Base-by-base conservation (phyloP, 1,139 yeast species). In the Candida glucosophila region DNA sequence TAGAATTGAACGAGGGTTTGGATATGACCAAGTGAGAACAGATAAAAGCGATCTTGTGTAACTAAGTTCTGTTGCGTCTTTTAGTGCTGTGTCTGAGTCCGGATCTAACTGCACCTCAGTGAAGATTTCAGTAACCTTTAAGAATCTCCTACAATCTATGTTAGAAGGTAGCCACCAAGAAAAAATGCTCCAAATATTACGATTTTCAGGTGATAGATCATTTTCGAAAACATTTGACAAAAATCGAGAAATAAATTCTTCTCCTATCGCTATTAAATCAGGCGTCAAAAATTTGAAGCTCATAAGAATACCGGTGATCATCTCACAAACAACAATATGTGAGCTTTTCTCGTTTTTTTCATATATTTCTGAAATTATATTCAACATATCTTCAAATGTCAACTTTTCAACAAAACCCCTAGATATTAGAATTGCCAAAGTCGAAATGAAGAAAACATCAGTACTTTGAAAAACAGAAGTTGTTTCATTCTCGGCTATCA, bases 131-230 rank as follows among this genome's bases (percentile, higher is more conserved):
- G 67, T 54, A 5, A 85, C 47, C 6, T 65, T 58, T 9, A 78
- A 74, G 34, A 75, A 67, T 35, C 95, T 64, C 43, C 95, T 67
- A 27, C 67, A 44, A 49, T 83, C 94, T 17, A 69, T 56, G 38
- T 73, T 73, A 3, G 75, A 50, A 1, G 88, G 81, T 1, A 77
- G 44, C 80, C 86, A 77, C 77, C 86, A 76, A 4, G 80, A 60
- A 32, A 83, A 73, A 0, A 85, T 69, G 25, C 65, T 65, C 97
- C 98, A 90, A 26, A 82, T 75, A 12, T 69, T 72, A 24, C 70
- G 55, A 5, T 79, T 80, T 22, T 88, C 94, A 3, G 88, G 93
- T 1, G 85, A 72, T 31, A 90, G 53, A 30, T 79, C 85, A 21
- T 65, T 56, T 3, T 62, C 56, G 24, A 85, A 57, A 11, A 80